Base-by-base conservation (phyloP, 2,329 filamentous ascomycete species). In the Claviceps fusiformis region DNA sequence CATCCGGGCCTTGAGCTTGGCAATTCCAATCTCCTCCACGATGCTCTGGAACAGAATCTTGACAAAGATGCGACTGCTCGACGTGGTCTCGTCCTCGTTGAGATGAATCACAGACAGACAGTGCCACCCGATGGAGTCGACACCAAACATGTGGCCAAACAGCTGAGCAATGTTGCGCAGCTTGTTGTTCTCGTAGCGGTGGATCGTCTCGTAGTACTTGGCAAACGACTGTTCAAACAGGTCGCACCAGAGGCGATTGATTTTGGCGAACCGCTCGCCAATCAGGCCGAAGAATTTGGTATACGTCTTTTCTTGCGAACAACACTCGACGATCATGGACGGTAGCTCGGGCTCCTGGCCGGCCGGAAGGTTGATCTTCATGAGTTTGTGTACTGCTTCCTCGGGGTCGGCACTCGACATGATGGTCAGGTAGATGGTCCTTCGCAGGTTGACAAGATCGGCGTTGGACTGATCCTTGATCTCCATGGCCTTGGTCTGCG, bases 381-480 rank as follows among this genome's bases (percentile, higher is more conserved):
- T 93, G 60, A 98, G 78, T 73, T 97, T 98, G 76, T 98, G 93
- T 57, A 89, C 91, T 57, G 88, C 90, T 81, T 98, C 93, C 72
- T 98, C 93, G 55, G 95, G 95, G 57, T 95, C 89, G 61, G 93
- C 89, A 64, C 88, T 93, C 44, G 89, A 95, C 88, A 95, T 95
- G 68, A 98, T 95, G 11, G 92, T 98, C 59, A 98, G 78, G 70
- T 98, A 98, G 62, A 97, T 98, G 7, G 89, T 95, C 64, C 90
- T 82, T 57, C 93, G 86, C 52, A 98, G 76, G 66, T 95, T 95
- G 67, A 97, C 89, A 15, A 98, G 79, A 68, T 98, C 91, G 0
- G 91, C 91, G 65, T 98, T 98, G 59, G 87, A 95, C 73, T 95
- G 90, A 65, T 98, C 93, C 71, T 97, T 95, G 74, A 98, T 95